phyloP scores from a whole-genome alignment of 2,329 filamentous ascomycete genomes.

The Diaporthe ampelina region DNA sequence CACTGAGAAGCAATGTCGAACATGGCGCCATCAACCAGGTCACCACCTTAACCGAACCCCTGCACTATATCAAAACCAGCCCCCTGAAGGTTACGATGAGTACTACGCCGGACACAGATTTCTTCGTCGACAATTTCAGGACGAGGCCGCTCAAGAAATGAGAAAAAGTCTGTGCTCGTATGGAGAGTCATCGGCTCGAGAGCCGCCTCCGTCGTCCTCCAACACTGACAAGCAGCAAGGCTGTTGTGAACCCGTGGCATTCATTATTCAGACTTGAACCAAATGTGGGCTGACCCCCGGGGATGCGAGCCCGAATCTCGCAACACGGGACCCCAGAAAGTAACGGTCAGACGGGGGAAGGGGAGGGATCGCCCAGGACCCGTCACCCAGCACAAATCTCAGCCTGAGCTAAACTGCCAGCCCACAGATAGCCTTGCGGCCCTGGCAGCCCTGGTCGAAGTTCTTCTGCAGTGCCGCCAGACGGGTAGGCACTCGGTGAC shows the following conservation, averaged over 20 bases:
- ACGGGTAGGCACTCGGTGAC: conserved; percentile 8
- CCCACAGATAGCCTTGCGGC: conserved; percentile 28
- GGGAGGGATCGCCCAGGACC: conserved; percentile 31
- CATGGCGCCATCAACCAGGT: conserved; percentile 34
- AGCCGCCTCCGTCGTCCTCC: not conserved
- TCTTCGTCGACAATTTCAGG: conserved; percentile 11
- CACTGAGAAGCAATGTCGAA: conserved; percentile 16
- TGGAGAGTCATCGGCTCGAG: conserved; percentile 14
- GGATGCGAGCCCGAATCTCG: conserved; percentile 26
- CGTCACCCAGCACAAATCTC: conserved; percentile 41
- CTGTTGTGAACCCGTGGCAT: conserved; percentile 5
- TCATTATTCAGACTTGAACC: conserved; percentile 18
- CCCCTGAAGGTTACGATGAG: conserved; percentile 34
- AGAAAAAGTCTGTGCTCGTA: conserved; percentile 11
- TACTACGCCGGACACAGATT: conserved; percentile 8
- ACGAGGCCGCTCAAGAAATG: conserved; percentile 23
- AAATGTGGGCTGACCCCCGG: conserved; percentile 23
- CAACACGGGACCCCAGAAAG: conserved; percentile 22
- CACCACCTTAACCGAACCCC: conserved; percentile 25
- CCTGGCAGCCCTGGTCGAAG: conserved; percentile 11
- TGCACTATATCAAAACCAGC: conserved; percentile 32
- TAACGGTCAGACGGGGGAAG: conserved; percentile 17
- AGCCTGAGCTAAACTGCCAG: conserved; percentile 39
- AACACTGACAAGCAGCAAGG: conserved; percentile 1
- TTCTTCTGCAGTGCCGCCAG: not conserved